Evolutionary conservation across 2,329 filamentous ascomycete genomes (phyloP), one percentile per base, ranked within the genome.

Genomic region (Pseudonectria buxi): DNA sequence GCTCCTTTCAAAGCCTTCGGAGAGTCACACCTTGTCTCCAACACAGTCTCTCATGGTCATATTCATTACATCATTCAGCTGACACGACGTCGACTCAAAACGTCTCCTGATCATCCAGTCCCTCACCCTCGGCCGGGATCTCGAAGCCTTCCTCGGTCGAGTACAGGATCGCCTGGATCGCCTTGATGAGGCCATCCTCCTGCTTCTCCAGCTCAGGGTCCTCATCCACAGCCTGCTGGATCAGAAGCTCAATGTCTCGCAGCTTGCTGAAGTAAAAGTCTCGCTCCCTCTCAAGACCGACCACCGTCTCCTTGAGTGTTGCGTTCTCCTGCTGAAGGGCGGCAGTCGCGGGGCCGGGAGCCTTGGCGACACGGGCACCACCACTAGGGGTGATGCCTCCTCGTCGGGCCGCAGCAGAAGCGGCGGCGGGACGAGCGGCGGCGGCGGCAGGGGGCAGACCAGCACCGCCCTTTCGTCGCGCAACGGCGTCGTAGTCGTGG

Each of bases 181-280:
- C 82, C 76, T 95, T 95, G 61, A 96, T 76, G 45, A 98, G 71
- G 12, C 87, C 83, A 44, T 88, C 84, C 54, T 95, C 90, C 43
- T 94, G 85, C 75, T 94, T 90, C 68, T 95, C 92, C 33, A 96
- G 68, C 65, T 94, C 83, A 0, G 89, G 89, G 48, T 95, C 86
- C 44, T 87, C 84, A 51, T 98, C 92, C 56, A 94, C 83, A 10
- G 89, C 88, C 55, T 86, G 84, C 69, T 98, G 92, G 36, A 98
- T 77, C 53, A 98, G 69, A 47, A 98, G 70, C 67, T 98, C 92
- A 51, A 98, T 98, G 59, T 98, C 92, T 40, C 92, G 78, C 46
- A 98, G 74, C 72, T 98, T 98, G 74, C 86, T 94, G 66, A 98
- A 98, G 72, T 98, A 98, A 62, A 98, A 98, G 62, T 98, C 92